These are phyloP conservation scores for Aegilops longissima DNA, from an alignment of 176 grass and related monocot genomes.

Conservation along the genomic window DNA sequence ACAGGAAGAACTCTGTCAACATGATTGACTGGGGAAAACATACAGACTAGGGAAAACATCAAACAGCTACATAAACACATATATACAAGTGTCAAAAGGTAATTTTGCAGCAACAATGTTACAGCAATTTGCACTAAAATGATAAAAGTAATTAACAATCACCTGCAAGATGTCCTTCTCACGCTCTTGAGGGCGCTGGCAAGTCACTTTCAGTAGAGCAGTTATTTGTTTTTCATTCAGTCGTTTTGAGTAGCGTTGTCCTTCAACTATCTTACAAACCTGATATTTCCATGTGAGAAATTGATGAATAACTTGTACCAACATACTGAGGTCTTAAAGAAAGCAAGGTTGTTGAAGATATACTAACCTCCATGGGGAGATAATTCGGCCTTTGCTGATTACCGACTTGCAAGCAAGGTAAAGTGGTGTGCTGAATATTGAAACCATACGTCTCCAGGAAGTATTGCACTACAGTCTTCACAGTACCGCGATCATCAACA, in stretches of 20 bases:
- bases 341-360: background rate
- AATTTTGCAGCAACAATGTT: background rate
- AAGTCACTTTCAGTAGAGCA: conserved; percentile 87
- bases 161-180: conserved; percentile 90
- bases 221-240: conserved; percentile 96
- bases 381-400: conserved; percentile 97
- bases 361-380: conserved; percentile 82
- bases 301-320: conserved; percentile 20
- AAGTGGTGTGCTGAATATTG: conserved; percentile 86
- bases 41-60: background rate
- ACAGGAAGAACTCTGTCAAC: background rate
- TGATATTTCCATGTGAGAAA: conserved; percentile 29
- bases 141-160: background rate
- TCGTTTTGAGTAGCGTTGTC: conserved; percentile 87
- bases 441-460: conserved; percentile 91
- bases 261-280: conserved; percentile 96
- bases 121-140: conserved; percentile 2
- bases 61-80: background rate
- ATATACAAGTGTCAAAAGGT: background rate
- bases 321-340: conserved; percentile 19
- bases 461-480: conserved; percentile 95
- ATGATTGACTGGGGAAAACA: conserved; percentile 20
- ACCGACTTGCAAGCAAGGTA: conserved; percentile 92
- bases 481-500: conserved; percentile 82
- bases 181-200: conserved; percentile 78